These are phyloP conservation scores for Penicillium occitanis DNA, from an alignment of 2,329 filamentous ascomycete genomes.

Conservation along the genomic window DNA sequence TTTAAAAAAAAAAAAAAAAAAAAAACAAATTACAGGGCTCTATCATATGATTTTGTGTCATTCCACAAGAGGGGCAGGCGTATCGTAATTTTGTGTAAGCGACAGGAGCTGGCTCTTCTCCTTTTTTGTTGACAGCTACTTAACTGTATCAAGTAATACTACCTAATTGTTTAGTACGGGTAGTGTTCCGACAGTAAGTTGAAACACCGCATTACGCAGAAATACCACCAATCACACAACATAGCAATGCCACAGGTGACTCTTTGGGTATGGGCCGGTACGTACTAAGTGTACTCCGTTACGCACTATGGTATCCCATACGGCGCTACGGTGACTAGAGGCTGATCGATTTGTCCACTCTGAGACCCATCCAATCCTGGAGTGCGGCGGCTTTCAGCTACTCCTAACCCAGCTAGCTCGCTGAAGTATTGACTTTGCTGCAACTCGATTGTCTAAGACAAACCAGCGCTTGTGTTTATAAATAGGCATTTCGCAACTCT, in stretches of 20 bases:
- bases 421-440: background rate
- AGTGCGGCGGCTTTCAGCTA: background rate
- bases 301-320: background rate
- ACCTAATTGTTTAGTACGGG: background rate
- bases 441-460: conserved; percentile 8
- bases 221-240: background rate
- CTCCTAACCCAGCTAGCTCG: background rate
- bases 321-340: background rate
- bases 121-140: conserved; percentile 6
- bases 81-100: background rate
- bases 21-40: background rate
- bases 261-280: background rate
- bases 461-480: conserved; percentile 8
- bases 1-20: too few species aligned
- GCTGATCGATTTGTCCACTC: background rate
- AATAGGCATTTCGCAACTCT: background rate
- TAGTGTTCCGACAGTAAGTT: background rate
- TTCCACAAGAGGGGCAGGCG: background rate
- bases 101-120: background rate
- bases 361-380: conserved; percentile 6
- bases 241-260: background rate
- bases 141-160: background rate
- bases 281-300: background rate
- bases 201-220: background rate
- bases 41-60: background rate